Evolutionary conservation across 2,329 filamentous ascomycete genomes (phyloP).

Genomic region (Diaporthe citriasiana): DNA sequence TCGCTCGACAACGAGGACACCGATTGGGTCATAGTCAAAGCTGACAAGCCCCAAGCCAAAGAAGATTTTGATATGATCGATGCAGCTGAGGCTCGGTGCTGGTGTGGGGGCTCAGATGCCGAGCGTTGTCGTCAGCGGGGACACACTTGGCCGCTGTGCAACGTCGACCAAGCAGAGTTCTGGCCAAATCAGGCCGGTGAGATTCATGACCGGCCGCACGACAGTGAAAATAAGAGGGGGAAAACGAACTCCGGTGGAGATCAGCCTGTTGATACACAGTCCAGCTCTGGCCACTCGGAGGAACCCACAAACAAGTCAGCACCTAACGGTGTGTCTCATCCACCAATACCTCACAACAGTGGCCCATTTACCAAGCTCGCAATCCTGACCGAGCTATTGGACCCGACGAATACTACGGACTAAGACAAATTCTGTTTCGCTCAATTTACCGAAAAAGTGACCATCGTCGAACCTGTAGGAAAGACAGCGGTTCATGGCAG

Average conservation of each 20-base stretch:
- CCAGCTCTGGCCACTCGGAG: background rate
- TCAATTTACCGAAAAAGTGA: too few relatives aligned
- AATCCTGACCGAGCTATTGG: background rate
- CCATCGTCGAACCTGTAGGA: background rate
- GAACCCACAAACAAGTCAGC: too few relatives aligned
- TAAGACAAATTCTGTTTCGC: background rate
- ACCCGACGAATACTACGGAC: background rate
- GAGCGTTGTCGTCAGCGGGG: background rate
- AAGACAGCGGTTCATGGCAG: too few relatives aligned
- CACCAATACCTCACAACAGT: background rate
- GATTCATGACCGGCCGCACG: background rate
- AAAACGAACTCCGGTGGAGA: too few relatives aligned
- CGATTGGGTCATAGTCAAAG: background rate
- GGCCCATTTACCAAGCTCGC: background rate
- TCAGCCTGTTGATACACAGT: too few relatives aligned
- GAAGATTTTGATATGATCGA: background rate
- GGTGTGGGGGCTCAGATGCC: background rate
- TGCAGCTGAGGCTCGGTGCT: background rate
- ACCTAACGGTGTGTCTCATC: too few relatives aligned
- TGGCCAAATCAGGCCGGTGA: background rate
- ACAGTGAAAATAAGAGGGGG: rapidly evolving
- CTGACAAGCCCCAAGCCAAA: background rate
- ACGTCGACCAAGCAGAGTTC: background rate
- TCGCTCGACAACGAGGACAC: background rate
- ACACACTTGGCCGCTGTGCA: background rate